Conservation (phyloP, 2,329 filamentous ascomycete species). For the Epichloe sylvatica region DNA sequence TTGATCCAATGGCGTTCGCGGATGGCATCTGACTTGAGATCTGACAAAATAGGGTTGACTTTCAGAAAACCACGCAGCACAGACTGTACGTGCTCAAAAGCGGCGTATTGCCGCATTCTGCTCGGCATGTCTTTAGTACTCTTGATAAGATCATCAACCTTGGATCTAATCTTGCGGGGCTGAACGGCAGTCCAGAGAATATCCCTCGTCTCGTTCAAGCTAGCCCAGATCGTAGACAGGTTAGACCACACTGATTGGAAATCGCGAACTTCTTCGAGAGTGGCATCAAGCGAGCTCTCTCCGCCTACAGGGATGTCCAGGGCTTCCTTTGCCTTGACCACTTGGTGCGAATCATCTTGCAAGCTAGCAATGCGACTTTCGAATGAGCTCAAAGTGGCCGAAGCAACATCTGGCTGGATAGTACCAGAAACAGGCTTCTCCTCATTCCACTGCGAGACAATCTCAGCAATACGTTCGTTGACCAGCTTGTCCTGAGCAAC, state of each 20-base stretch:
- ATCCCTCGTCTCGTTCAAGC: conserved; percentile 83
- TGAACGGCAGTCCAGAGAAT: conserved; percentile 91
- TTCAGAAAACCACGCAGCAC: conserved; percentile 80
- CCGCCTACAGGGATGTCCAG: conserved; percentile 71
- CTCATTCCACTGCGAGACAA: conserved; percentile 79
- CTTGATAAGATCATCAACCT: conserved; percentile 84
- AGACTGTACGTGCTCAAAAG: conserved; percentile 96
- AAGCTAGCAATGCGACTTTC: conserved; percentile 74
- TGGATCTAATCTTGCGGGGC: conserved; percentile 78
- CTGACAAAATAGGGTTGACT: conserved; percentile 73
- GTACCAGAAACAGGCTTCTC: conserved; percentile 95
- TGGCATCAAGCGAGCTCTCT: conserved; percentile 68
- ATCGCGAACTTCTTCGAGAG: conserved; percentile 92
- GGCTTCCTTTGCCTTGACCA: conserved; percentile 91
- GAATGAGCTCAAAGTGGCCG: conserved; percentile 66
- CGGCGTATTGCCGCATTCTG: conserved; percentile 96
- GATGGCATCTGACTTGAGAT: conserved; percentile 92
- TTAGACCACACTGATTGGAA: conserved; percentile 98
- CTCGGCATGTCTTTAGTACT: conserved; percentile 99
- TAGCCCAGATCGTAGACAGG: conserved; percentile 91
- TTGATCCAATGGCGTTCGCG: conserved; percentile 94
- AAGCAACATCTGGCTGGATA: conserved; percentile 79
- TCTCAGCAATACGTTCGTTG: conserved; percentile 72
- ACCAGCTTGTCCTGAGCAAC: conserved; percentile 85
- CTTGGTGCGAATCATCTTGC: conserved; percentile 80